Evolutionary conservation across 495 filamentous ascomycete species (phyloP).

Genomic region (Elaphomyces granulatus): DNA sequence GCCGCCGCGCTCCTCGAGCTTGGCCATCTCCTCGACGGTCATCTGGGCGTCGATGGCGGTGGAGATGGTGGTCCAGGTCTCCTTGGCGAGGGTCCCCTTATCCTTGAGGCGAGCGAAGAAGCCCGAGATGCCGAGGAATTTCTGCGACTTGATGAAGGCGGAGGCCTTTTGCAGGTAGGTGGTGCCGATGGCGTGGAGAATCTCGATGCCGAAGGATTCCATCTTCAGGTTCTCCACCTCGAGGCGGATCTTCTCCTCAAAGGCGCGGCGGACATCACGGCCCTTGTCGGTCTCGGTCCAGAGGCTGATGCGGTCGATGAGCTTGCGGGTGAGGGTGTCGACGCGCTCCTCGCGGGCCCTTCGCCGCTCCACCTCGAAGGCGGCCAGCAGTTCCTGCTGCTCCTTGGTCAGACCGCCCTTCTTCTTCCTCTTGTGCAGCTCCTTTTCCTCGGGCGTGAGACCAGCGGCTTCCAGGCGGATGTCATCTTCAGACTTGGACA

Average conservation of each 20-base stretch:
- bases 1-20: conserved; percentile 84
- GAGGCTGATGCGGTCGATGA: conserved; percentile 79
- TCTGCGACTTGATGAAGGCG: conserved; percentile 82
- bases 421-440: conserved; percentile 71
- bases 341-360: conserved; percentile 83
- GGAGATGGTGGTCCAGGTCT: conserved; percentile 94
- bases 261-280: conserved; percentile 67
- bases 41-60: conserved; percentile 97
- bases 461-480: conserved; percentile 52
- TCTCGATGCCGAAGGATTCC: conserved; percentile 96
- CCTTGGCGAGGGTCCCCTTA: conserved; percentile 90
- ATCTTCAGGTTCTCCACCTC: conserved; percentile 98
- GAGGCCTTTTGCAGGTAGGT: conserved; percentile 82
- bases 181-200: conserved; percentile 83
- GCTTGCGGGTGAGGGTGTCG: conserved; percentile 64
- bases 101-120: conserved; percentile 92
- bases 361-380: conserved; percentile 75
- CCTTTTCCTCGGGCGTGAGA: conserved; percentile 61
- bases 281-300: conserved; percentile 97
- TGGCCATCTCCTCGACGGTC: conserved; percentile 98
- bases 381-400: conserved; percentile 76
- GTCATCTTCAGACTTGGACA: conserved; percentile 81
- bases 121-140: conserved; percentile 88
- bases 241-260: conserved; percentile 83
- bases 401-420: conserved; percentile 75